These are phyloP conservation scores for Candida yuanshanica DNA, from an alignment of 805 yeast genomes.

Conservation along the genomic window DNA sequence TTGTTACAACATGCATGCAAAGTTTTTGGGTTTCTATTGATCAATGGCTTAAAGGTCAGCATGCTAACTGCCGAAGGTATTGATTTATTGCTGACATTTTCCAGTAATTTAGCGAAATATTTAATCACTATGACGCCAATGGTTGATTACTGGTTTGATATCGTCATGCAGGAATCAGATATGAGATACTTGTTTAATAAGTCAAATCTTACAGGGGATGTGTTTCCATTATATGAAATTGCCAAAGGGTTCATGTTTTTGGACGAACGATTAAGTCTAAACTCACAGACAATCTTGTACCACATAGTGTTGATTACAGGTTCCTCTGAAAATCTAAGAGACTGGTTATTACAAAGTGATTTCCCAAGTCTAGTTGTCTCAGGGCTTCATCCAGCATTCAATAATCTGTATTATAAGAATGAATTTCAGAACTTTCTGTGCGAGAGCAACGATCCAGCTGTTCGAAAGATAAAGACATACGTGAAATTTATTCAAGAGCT, in stretches of 20 bases:
- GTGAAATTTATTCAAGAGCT: background rate
- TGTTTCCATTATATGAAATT: conserved; percentile 24
- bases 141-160: conserved; percentile 16
- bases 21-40: conserved; percentile 12
- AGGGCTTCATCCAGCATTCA: conserved; percentile 13
- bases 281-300: conserved; percentile 10
- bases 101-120: conserved; percentile 11
- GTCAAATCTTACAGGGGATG: conserved; percentile 2
- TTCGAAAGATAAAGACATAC: background rate
- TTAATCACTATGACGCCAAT: conserved; percentile 13
- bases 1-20: conserved; percentile 11
- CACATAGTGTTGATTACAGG: conserved; percentile 13
- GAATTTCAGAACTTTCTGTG: background rate
- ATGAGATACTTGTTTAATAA: conserved; percentile 4
- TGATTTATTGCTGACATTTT: conserved; percentile 6
- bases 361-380: conserved; percentile 13
- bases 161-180: conserved; percentile 13
- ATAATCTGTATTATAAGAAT: conserved; percentile 7
- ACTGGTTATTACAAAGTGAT: conserved; percentile 19
- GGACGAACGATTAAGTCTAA: conserved; percentile 4
- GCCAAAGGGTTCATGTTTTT: conserved; percentile 18
- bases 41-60: conserved; percentile 8
- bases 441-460: background rate
- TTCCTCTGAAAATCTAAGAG: conserved; percentile 7
- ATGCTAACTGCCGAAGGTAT: conserved; percentile 3